Evolutionary conservation across 1,139 yeast genomes (phyloP).

Genomic region (Meyerozyma sp.): DNA sequence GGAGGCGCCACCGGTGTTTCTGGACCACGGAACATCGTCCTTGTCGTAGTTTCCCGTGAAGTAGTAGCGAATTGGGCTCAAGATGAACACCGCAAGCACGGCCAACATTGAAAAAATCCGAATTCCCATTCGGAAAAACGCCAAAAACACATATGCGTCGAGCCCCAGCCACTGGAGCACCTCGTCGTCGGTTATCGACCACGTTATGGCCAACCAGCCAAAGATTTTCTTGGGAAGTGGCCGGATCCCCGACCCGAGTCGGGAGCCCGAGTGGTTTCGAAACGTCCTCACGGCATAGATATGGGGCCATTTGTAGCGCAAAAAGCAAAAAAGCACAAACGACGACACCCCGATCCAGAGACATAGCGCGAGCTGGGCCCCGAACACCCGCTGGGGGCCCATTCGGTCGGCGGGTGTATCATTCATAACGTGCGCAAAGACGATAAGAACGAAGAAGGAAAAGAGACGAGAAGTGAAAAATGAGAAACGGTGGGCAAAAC

Average conservation of each 20-base stretch:
- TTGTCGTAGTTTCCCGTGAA: slow-evolving; percentile 44
- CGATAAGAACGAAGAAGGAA: not conserved
- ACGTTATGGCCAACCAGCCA: slow-evolving; percentile 37
- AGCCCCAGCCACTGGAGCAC: slow-evolving; percentile 37
- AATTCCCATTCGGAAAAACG: slow-evolving; percentile 44
- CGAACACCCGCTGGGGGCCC: slow-evolving; percentile 43
- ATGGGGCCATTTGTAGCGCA: slow-evolving; percentile 46
- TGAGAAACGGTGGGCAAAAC: not conserved
- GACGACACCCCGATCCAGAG: slow-evolving; percentile 30
- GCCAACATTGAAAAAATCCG: slow-evolving; percentile 31
- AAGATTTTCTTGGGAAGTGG: slow-evolving; percentile 35
- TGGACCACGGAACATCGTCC: slow-evolving; percentile 20
- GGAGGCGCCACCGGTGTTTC: too few species aligned
- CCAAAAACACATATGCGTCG: slow-evolving; percentile 41
- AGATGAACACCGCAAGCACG: slow-evolving; percentile 31
- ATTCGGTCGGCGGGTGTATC: slow-evolving; percentile 22
- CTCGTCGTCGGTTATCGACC: slow-evolving; percentile 36
- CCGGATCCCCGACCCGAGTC: slow-evolving; percentile 25
- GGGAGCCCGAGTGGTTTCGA: slow-evolving; percentile 22
- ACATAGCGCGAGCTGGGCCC: slow-evolving; percentile 38
- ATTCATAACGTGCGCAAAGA: slow-evolving; percentile 2
- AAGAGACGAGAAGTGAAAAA: not conserved
- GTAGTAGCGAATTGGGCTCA: slow-evolving; percentile 42
- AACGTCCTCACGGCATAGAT: slow-evolving; percentile 47
- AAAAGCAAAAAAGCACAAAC: slow-evolving; percentile 34